These are phyloP conservation scores for Backusella luteola DNA, from an alignment of 192 early-diverging fungal genomes.

Conservation along the genomic window DNA sequence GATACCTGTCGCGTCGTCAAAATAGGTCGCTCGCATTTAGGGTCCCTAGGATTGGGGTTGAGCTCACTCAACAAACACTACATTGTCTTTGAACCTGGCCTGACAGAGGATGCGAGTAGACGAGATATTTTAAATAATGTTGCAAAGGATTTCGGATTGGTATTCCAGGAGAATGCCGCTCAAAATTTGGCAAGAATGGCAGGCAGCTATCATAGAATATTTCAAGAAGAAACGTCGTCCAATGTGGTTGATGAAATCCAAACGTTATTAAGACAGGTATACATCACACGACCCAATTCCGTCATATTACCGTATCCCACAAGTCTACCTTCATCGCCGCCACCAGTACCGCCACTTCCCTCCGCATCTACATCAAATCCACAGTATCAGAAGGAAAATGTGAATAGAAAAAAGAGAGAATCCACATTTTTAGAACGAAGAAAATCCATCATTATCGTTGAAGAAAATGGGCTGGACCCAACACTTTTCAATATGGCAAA, in stretches of 20 bases:
- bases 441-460: slow-evolving; percentile 10
- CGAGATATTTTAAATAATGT: slow-evolving; percentile 12
- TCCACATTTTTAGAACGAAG: slow-evolving; percentile 13
- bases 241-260: slow-evolving; percentile 1
- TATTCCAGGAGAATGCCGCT: slow-evolving; percentile 22
- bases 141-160: slow-evolving; percentile 8
- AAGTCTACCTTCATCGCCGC: background rate
- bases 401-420: background rate
- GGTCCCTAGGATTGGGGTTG: background rate
- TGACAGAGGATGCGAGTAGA: background rate
- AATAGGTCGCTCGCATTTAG: background rate
- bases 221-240: slow-evolving; percentile 1
- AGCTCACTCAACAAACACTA: slow-evolving; percentile 16
- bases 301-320: slow-evolving; percentile 8
- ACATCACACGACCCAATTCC: background rate
- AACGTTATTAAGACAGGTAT: background rate
- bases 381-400: background rate
- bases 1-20: slow-evolving; percentile 9
- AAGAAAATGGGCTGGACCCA: background rate
- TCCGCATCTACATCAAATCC: background rate
- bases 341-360: background rate
- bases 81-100: slow-evolving; percentile 8
- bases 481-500: slow-evolving; percentile 14
- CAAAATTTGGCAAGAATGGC: slow-evolving; percentile 23
- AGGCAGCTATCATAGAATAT: slow-evolving; percentile 18